Evolutionary conservation across 345 rosid species (phyloP).

Genomic region (Populus simonii): DNA sequence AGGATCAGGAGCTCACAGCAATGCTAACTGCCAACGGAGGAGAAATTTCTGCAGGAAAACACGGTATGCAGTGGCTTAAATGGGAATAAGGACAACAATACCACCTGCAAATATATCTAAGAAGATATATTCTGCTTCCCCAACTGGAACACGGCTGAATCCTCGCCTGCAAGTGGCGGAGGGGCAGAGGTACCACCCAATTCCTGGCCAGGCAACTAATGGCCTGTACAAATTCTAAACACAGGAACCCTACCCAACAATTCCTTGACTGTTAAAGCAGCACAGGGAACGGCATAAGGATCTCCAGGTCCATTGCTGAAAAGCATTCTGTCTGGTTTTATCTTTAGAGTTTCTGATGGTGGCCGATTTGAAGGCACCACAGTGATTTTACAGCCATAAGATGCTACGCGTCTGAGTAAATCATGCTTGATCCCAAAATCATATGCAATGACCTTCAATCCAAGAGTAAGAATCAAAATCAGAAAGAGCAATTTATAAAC

Average conservation of each 20-base stretch:
- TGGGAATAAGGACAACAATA: constrained; percentile 64
- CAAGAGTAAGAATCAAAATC: background rate
- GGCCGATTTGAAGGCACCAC: constrained; percentile 90
- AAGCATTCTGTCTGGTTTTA: constrained; percentile 92
- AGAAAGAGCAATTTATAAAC: constrained; percentile 11
- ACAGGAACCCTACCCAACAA: constrained; percentile 80
- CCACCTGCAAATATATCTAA: constrained; percentile 87
- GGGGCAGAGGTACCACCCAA: constrained; percentile 46
- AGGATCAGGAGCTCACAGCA: constrained; percentile 47
- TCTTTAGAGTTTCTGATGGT: constrained; percentile 72
- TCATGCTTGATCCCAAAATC: constrained; percentile 96
- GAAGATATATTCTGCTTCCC: constrained; percentile 63
- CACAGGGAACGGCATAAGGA: constrained; percentile 93
- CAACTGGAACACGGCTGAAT: constrained; percentile 70
- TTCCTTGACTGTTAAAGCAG: constrained; percentile 78
- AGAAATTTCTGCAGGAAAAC: constrained; percentile 82
- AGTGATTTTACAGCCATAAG: constrained; percentile 81
- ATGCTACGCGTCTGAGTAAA: constrained; percentile 75
- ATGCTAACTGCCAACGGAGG: constrained; percentile 86
- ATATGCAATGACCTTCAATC: constrained; percentile 69
- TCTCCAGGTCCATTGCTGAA: constrained; percentile 99
- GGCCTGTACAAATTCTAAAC: constrained; percentile 97
- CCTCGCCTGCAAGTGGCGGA: constrained; percentile 56
- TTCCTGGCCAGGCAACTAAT: constrained; percentile 91
- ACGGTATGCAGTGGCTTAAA: constrained; percentile 69